phyloP scores from a whole-genome alignment of 2,329 filamentous ascomycete genomes.

The Catunica adiposa region DNA sequence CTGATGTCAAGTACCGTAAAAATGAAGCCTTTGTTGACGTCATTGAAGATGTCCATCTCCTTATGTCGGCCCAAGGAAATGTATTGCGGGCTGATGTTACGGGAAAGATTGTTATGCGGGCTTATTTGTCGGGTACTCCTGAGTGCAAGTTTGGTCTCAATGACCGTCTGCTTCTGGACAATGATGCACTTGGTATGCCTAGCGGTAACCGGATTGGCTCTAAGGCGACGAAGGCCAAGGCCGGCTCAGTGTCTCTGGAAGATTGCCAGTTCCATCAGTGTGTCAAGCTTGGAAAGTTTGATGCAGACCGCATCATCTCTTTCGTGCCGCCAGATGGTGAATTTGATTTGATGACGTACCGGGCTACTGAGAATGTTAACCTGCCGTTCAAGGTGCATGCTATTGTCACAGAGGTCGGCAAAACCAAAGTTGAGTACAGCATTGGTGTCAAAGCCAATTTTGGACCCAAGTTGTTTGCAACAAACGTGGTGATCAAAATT shows the following conservation, averaged over 20 bases:
- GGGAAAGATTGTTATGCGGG: constrained; percentile 96
- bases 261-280: constrained; percentile 99
- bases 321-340: constrained; percentile 95
- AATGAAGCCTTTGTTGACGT: constrained; percentile 99
- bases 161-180: constrained; percentile 81
- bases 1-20: constrained; percentile 97
- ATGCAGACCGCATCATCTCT: constrained; percentile 88
- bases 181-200: constrained; percentile 29
- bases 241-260: constrained; percentile 86
- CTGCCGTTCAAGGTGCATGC: constrained; percentile 97
- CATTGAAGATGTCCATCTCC: constrained; percentile 94
- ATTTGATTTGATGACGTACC: constrained; percentile 97
- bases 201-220: constrained; percentile 63
- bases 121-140: constrained; percentile 87
- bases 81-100: constrained; percentile 92
- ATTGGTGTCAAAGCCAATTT: constrained; percentile 97
- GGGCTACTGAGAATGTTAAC: constrained; percentile 96
- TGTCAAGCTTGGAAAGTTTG: constrained; percentile 92
- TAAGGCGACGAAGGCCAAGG: constrained; percentile 88
- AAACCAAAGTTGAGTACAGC: constrained; percentile 96
- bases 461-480: constrained; percentile 87
- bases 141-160: constrained; percentile 99
- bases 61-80: constrained; percentile 96
- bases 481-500: constrained; percentile 86
- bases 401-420: constrained; percentile 93